Conservation (phyloP, 2,329 filamentous ascomycete genomes). For the Colletotrichum kahawae region DNA sequence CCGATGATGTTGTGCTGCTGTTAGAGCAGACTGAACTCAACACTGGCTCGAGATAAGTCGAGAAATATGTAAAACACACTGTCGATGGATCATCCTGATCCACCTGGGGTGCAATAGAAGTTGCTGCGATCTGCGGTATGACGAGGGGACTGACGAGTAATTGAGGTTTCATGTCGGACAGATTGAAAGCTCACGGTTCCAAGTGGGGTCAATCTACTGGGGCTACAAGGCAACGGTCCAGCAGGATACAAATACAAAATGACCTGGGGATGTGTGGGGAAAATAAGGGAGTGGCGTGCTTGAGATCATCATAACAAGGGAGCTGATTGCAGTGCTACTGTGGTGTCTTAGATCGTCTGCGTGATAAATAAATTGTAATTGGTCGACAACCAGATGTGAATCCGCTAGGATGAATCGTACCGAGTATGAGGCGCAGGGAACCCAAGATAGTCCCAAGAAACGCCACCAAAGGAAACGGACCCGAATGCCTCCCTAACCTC, state of each 20-base stretch:
- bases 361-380: not conserved
- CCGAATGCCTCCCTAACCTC: not conserved
- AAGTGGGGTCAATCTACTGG: fast-evolving
- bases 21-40: not conserved
- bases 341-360: not conserved
- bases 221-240: not conserved
- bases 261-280: not conserved
- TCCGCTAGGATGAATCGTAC: not conserved
- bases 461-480: not conserved
- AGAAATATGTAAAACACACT: not conserved
- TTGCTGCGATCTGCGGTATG: not conserved
- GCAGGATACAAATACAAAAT: not conserved
- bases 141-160: not conserved
- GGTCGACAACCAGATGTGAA: not conserved
- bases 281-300: not conserved
- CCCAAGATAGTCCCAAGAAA: not conserved
- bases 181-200: not conserved
- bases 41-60: not conserved
- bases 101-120: not conserved
- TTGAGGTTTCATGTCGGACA: not conserved
- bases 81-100: not conserved
- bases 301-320: not conserved
- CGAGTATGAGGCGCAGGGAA: not conserved
- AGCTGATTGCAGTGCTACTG: not conserved
- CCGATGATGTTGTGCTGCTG: not conserved